These are phyloP conservation scores for Inga oerstediana DNA, from an alignment of 306 rosid genomes.

Conservation along the genomic window DNA sequence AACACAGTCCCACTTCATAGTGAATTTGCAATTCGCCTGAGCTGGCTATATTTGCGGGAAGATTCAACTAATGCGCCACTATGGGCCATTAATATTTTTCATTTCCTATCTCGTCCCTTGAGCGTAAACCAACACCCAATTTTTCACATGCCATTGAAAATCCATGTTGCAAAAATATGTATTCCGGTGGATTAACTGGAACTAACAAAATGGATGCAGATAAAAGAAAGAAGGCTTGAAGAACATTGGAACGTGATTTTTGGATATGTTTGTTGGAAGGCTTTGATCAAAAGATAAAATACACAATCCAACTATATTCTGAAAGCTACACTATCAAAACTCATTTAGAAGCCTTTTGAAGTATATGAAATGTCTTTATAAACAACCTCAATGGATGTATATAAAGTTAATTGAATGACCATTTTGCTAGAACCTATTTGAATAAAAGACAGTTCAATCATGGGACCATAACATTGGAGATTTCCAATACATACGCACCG, in stretches of 20 bases:
- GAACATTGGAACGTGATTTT: background rate
- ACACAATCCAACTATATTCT: too few species aligned
- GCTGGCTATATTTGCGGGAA: background rate
- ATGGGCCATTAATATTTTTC: background rate
- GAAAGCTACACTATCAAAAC: background rate
- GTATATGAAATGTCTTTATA: background rate
- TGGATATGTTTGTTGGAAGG: background rate
- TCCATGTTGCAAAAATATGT: background rate
- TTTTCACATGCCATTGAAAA: background rate
- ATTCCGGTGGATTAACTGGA: background rate
- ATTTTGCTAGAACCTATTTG: background rate
- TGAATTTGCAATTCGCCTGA: background rate
- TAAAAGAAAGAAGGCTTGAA: background rate
- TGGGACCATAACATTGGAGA: constrained; percentile 4
- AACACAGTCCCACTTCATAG: background rate
- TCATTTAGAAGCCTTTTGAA: background rate
- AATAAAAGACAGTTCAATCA: constrained; percentile 25
- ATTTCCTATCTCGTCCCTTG: background rate
- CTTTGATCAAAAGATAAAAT: background rate
- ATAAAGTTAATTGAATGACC: background rate
- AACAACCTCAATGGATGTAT: background rate
- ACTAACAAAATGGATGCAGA: background rate
- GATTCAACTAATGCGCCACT: background rate
- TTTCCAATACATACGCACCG: background rate
- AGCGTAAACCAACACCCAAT: background rate